These are phyloP conservation scores for Trichoderma lentiforme DNA, from an alignment of 2,329 filamentous ascomycete genomes.

Conservation along the genomic window DNA sequence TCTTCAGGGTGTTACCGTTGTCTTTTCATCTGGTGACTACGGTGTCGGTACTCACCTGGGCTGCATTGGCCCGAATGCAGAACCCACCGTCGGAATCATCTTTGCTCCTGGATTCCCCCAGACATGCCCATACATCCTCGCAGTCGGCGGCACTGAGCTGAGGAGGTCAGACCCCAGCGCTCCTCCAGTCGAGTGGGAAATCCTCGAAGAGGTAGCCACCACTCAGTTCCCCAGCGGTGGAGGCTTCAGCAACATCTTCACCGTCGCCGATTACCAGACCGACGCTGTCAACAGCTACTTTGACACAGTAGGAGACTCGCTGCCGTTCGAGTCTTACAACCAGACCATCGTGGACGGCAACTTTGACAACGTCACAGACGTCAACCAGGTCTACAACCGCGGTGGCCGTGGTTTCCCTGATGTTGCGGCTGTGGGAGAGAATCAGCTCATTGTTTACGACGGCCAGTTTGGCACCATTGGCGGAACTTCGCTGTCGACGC, in stretches of 20 bases:
- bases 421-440: constrained; percentile 42
- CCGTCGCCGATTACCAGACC: not conserved
- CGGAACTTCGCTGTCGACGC: constrained; percentile 44
- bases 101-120: constrained; percentile 46
- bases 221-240: not conserved
- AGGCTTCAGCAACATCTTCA: not conserved
- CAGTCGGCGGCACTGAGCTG: constrained; percentile 49
- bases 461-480: constrained; percentile 42
- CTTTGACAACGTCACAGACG: constrained; percentile 30
- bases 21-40: constrained; percentile 49
- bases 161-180: not conserved
- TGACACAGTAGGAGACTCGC: constrained; percentile 22
- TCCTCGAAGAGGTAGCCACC: not conserved
- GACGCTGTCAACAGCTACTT: constrained; percentile 25
- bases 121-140: constrained; percentile 47
- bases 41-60: constrained; percentile 35
- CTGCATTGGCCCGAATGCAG: not conserved
- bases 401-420: constrained; percentile 45
- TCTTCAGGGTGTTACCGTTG: constrained; percentile 47
- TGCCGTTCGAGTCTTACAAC: not conserved
- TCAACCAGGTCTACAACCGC: constrained; percentile 43
- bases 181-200: not conserved
- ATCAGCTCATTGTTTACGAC: constrained; percentile 41
- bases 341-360: constrained; percentile 34
- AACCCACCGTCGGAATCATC: not conserved